Conservation (phyloP, 2,329 filamentous ascomycete genomes). For the Apiospora phragmitis region DNA sequence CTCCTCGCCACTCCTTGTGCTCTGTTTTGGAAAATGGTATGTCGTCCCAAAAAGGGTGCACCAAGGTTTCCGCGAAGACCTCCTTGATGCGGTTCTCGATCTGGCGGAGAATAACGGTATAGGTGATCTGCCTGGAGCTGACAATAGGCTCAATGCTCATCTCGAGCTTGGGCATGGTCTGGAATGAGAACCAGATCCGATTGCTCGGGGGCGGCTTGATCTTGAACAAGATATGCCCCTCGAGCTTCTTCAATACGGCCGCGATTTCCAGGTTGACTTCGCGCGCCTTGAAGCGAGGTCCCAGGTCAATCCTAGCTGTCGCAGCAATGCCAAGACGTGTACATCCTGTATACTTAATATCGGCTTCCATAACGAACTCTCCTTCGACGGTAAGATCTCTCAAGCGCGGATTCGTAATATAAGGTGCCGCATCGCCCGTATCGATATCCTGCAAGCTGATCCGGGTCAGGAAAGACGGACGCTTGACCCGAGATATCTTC, state of each 20-base stretch:
- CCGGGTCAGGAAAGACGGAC: conserved; percentile 84
- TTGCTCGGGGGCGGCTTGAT: conserved; percentile 97
- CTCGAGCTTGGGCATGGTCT: conserved; percentile 90
- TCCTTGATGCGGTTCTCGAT: conserved; percentile 96
- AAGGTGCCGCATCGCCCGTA: conserved; percentile 82
- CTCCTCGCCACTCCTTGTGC: conserved; percentile 77
- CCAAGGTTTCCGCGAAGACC: conserved; percentile 87
- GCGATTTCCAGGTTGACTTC: conserved; percentile 89
- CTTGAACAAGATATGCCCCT: conserved; percentile 81
- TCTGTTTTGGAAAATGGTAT: conserved; percentile 85
- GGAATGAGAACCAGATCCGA: conserved; percentile 92
- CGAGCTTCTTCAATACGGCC: conserved; percentile 78
- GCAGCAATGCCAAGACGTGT: conserved; percentile 88
- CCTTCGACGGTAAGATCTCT: conserved; percentile 91
- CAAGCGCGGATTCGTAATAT: conserved; percentile 84
- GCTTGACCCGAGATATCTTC: conserved; percentile 92
- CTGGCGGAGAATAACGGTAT: conserved; percentile 84
- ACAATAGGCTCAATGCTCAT: conserved; percentile 95
- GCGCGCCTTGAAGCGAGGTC: conserved; percentile 81
- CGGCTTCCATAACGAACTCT: conserved; percentile 82
- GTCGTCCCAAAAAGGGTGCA: conserved; percentile 95
- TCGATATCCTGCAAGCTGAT: conserved; percentile 82
- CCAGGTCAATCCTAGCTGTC: conserved; percentile 89
- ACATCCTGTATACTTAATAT: conserved; percentile 85
- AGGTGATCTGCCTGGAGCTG: conserved; percentile 92